phyloP scores from a whole-genome alignment of 2,329 filamentous ascomycete species.

The Paraphaeosphaeria minitans region DNA sequence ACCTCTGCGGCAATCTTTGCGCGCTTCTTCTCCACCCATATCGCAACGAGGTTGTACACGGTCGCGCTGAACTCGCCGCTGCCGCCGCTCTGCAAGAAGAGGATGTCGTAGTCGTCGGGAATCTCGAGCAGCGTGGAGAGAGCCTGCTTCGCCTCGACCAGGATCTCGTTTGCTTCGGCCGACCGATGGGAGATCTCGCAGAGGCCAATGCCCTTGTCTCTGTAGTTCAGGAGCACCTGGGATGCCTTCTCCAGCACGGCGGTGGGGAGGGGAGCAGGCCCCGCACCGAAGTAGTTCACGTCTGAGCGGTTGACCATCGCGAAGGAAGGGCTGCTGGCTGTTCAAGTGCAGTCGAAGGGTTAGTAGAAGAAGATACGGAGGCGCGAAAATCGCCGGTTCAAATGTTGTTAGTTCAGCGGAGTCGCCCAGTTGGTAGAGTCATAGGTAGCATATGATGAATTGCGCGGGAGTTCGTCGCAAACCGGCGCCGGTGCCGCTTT shows the following conservation, averaged over 20 bases:
- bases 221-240: constrained; percentile 78
- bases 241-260: constrained; percentile 78
- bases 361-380: constrained; percentile 11
- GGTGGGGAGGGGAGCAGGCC: constrained; percentile 85
- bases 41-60: constrained; percentile 80
- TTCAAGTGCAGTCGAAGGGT: constrained; percentile 7
- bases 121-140: constrained; percentile 78
- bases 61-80: constrained; percentile 83
- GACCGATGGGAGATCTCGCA: constrained; percentile 92
- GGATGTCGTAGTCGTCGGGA: constrained; percentile 82
- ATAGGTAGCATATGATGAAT: constrained; percentile 4
- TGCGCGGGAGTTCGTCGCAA: neutral
- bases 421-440: constrained; percentile 1
- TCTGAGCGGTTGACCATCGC: constrained; percentile 74
- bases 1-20: constrained; percentile 63
- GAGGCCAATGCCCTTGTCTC: constrained; percentile 80
- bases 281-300: constrained; percentile 86
- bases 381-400: constrained; percentile 3
- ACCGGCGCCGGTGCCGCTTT: constrained; percentile 1
- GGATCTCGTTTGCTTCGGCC: constrained; percentile 74
- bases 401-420: constrained; percentile 8
- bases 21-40: constrained; percentile 77
- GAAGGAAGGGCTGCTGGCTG: constrained; percentile 11
- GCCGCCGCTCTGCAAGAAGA: constrained; percentile 88
- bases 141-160: constrained; percentile 77